phyloP scores from a whole-genome alignment of 2,329 filamentous ascomycete genomes.

The Fonsecaea multimorphosa region DNA sequence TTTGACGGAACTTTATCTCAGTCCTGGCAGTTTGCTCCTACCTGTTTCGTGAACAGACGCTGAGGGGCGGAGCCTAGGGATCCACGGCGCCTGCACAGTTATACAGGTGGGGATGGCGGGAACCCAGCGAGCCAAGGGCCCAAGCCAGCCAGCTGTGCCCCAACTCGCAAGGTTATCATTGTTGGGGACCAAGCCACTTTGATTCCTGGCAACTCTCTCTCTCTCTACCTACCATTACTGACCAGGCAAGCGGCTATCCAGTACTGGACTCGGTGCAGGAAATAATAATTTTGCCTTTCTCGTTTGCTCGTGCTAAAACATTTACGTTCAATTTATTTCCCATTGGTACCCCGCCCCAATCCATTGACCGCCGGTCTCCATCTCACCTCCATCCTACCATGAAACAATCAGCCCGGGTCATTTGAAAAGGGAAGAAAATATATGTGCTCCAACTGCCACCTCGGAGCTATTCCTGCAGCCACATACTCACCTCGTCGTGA shows the following conservation, averaged over 20 bases:
- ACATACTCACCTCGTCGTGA: background rate
- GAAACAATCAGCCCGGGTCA: background rate
- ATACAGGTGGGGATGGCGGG: too few relatives aligned
- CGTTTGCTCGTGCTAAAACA: constrained; percentile 9
- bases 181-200: too few relatives aligned
- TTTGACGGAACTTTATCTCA: background rate
- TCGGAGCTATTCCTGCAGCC: background rate
- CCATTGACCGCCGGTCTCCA: background rate
- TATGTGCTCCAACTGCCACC: constrained; percentile 2
- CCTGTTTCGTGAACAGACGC: background rate
- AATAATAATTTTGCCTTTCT: background rate
- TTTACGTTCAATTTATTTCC: constrained; percentile 1
- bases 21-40: background rate
- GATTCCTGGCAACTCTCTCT: too few relatives aligned
- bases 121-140: too few relatives aligned
- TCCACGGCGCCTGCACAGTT: background rate
- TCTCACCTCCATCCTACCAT: background rate
- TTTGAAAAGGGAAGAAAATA: background rate
- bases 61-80: background rate
- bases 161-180: too few relatives aligned
- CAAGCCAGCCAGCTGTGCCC: too few relatives aligned
- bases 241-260: background rate
- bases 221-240: too few relatives aligned
- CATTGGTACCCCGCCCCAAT: constrained; percentile 5
- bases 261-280: background rate